These are phyloP conservation scores for Aeschynomene evenia DNA, from an alignment of 306 rosid species.

Conservation along the genomic window DNA sequence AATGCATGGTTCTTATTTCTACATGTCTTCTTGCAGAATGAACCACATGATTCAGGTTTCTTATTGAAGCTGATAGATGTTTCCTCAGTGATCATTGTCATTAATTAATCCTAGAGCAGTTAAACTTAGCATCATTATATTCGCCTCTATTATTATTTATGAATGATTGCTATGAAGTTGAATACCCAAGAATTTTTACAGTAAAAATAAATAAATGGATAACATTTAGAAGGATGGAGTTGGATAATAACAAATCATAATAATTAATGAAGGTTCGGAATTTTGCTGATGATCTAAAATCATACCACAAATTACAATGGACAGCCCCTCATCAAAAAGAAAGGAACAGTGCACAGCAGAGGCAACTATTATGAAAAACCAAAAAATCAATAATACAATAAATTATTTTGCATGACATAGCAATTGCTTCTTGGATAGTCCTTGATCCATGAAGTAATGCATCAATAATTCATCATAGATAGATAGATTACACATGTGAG, in stretches of 20 bases:
- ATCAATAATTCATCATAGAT: too few species aligned
- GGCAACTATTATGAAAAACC: neutral
- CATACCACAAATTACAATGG: neutral
- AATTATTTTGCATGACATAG: neutral
- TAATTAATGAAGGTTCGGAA: neutral
- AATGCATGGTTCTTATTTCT: too few species aligned
- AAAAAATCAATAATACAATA: constrained; percentile 21
- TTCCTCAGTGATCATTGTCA: too few species aligned
- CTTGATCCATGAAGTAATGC: constrained; percentile 4
- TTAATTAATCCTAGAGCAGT: too few species aligned
- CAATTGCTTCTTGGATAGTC: neutral
- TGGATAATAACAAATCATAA: neutral
- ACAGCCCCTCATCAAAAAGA: neutral
- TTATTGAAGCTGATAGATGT: too few species aligned
- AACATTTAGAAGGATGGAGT: neutral
- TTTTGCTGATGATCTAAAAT: constrained; percentile 7
- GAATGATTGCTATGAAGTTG: too few species aligned
- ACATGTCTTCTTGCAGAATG: too few species aligned
- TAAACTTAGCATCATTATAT: too few species aligned
- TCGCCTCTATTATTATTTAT: too few species aligned
- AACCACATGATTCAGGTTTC: too few species aligned
- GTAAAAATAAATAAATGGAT: neutral
- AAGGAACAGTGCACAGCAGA: neutral
- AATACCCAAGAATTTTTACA: too few species aligned
- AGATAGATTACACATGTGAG: neutral